Base-by-base conservation (phyloP, 2,329 filamentous ascomycete genomes). In the Ceratocystis destructans region DNA sequence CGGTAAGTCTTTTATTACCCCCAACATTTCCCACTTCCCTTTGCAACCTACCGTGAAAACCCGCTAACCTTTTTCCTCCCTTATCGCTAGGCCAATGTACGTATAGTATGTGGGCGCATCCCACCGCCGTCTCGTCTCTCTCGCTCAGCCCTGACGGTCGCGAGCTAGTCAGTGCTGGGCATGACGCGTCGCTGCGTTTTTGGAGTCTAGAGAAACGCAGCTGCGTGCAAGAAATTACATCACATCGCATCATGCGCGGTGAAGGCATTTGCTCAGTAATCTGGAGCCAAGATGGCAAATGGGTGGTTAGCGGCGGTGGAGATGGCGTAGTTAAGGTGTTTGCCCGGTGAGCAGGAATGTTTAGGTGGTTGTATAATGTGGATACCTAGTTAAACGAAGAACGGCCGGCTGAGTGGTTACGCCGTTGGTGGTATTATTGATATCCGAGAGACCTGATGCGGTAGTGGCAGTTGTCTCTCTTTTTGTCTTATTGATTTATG, bases 21-120 rank as follows among this genome's bases (percentile, higher is more conserved):
- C 22, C 22, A 25, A 25, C 48, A 15, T 37, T 37, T 12, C 33
- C 33, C 10, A 12, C 33, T 12, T 37, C 12, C 3, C 12, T 10
- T 20, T 48, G 1, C 15, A 3, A 15, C 12, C 20, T 53, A 3
- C 45, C 17, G 17, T 53, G 48, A 15, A 20, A 15, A 2, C 12
- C 25, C 20, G 45, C 15, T 41, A 62, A 64, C 41, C 31, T 53
- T 20, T 15, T 25, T n/a, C 17, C n/a, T 15, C 48, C 48, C 20
- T 25, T 22, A 2, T 28, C 12, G 20, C 20, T 25, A 97, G 94
- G 94, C 67, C 94, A 99, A 90, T 96, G 92, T 78, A 97, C 94
- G 70, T 99, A 99, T 77, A 95, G 89, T 72, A 99, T 99, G 94
- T 85, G 97, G 68, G 94, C 94, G 5, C 94, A 99, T 72, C 91